These are phyloP conservation scores for Leccinum obscurum DNA, from an alignment of 768 basidiomycete genomes.

Conservation along the genomic window DNA sequence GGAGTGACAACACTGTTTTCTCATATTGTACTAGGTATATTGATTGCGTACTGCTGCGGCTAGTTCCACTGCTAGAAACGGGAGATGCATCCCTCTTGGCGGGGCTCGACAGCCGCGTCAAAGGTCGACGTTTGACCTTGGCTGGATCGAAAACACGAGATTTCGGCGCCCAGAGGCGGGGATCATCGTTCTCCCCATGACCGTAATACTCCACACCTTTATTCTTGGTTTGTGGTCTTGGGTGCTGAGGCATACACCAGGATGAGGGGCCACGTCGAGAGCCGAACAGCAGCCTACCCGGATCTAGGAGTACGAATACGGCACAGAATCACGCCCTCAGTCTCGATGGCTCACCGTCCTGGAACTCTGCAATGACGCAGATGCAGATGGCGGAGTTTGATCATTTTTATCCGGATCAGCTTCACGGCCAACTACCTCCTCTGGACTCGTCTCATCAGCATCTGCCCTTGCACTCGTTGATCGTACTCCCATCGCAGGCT, in stretches of 20 bases:
- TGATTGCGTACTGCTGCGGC: background rate
- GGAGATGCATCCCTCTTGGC: conserved; percentile 6
- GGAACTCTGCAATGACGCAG: conserved; percentile 84
- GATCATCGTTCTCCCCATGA: conserved; percentile 15
- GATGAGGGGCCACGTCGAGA: conserved; percentile 46
- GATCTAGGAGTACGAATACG: conserved; percentile 61
- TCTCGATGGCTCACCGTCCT: conserved; percentile 81
- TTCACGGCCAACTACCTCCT: conserved; percentile 46
- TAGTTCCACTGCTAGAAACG: background rate
- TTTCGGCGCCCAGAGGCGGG: conserved; percentile 31
- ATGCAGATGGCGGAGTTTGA: conserved; percentile 45
- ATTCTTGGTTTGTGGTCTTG: conserved; percentile 5
- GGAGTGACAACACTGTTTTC: conserved; percentile 25
- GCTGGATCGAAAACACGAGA: conserved; percentile 27
- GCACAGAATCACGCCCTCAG: conserved; percentile 71
- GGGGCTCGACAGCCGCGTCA: conserved; percentile 27
- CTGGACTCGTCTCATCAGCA: conserved; percentile 47
- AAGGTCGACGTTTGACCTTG: conserved; percentile 26
- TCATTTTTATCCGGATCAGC: conserved; percentile 44
- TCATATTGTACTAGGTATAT: conserved; percentile 32
- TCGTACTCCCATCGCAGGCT: conserved; percentile 34
- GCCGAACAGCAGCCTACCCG: conserved; percentile 28
- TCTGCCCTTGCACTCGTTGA: conserved; percentile 54
- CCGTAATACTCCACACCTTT: conserved; percentile 23
- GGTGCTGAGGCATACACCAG: conserved; percentile 17